Base-by-base conservation (phyloP, 2,329 filamentous ascomycete species). In the Myriangium duriaei region DNA sequence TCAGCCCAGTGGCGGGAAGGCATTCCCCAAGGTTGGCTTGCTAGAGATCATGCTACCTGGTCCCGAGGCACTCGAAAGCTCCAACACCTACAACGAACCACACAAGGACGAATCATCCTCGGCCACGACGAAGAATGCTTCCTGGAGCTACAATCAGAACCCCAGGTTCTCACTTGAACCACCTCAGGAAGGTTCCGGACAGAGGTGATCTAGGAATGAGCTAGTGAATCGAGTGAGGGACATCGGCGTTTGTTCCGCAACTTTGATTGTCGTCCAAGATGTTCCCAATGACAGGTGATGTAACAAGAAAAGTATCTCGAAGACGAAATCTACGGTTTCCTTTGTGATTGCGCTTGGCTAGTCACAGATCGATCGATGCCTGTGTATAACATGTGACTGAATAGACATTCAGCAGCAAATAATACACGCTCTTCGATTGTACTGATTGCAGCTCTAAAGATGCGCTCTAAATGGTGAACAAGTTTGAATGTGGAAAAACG, bases 21-120 rank as follows among this genome's bases (percentile, higher is more conserved):
- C 24, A 54, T 54, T 18, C 54, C 55, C 6, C 55, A 57, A 43
- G 54, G 52, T 6, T 58, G 56, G 55, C 49, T 58, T 2, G 55
- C 55, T 17, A 42, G 55, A 29, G 53, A 58, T 41, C 55, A 57
- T 42, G 50, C 52, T 11, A 52, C 53, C 11, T 58, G 55, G 51
- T 57, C 57, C 40, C 49, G 50, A 13, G 53, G 50, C 15, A 57
- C 52, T 5, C 53, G 54, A 36, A 45, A 52, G 15, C 48, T 57
- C 6, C 55, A 55, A 45, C 51, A 53, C 15, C 42, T 57, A 4
- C 49, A 53, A 30, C 42, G 51, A 9, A 47, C 45, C 17, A 56
- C 52, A 3, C 43, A 50, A 19, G 53, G 53, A 11, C 39, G 49
- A 17, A 48, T 57, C n/a, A 52, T 57, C n/a, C 53, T 54, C 6